These are phyloP conservation scores for Lobosporangium transversale DNA, from an alignment of 192 early-diverging fungal genomes.

Conservation along the genomic window DNA sequence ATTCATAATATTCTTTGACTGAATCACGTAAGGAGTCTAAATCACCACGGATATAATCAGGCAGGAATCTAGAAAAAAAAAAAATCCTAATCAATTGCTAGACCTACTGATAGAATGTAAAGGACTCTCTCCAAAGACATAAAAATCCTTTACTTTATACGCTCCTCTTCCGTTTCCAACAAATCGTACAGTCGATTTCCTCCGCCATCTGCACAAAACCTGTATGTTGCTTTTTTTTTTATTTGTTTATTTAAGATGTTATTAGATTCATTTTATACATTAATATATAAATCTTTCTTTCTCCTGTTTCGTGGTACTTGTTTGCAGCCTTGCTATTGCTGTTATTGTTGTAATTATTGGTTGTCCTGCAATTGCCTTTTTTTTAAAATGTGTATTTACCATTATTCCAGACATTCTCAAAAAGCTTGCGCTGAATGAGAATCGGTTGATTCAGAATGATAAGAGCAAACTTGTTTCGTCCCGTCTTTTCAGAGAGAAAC, in stretches of 20 bases:
- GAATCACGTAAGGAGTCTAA: constrained; percentile 79
- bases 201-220: constrained; percentile 90
- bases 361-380: no score
- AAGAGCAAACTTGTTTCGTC: constrained; percentile 52
- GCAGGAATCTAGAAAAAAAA: constrained; percentile 64
- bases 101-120: no score
- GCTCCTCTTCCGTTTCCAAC: constrained; percentile 58
- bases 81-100: no score
- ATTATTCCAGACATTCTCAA: constrained; percentile 54
- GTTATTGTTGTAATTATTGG: no score
- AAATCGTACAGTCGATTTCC: constrained; percentile 85
- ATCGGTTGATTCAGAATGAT: constrained; percentile 85
- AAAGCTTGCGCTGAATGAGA: constrained; percentile 38
- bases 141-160: constrained; percentile 55
- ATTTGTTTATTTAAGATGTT: background rate
- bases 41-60: constrained; percentile 86
- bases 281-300: background rate
- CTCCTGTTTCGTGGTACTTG: background rate
- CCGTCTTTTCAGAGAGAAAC: constrained; percentile 1
- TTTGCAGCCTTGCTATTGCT: no score
- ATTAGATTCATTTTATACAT: background rate
- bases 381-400: constrained; percentile 43
- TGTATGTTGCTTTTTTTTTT: constrained; percentile 54
- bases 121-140: no score
- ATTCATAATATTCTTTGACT: constrained; percentile 72